A percentile compares a stretch with the other conserved stretches of the same genome.
phyloP scores from a whole-genome alignment of 805 yeast genomes.

The Ogataea haglerorum region DNA sequence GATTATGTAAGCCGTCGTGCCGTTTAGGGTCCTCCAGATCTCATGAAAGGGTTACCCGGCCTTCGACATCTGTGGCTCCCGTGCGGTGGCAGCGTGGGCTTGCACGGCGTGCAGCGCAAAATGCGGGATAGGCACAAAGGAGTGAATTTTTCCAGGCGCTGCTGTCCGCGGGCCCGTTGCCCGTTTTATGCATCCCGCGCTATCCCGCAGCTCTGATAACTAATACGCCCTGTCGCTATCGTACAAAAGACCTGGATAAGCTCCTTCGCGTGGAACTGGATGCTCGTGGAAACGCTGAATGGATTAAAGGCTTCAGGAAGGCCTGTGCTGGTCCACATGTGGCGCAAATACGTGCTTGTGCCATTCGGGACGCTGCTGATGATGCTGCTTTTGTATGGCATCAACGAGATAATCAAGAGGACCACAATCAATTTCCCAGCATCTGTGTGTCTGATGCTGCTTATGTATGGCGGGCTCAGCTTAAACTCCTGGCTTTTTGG shows the following conservation, averaged over 20 bases:
- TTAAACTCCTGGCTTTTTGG: conserved; percentile 37
- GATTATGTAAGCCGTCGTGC: background rate
- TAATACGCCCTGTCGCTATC: background rate
- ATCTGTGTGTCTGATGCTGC: conserved; percentile 67
- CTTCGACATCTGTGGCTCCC: no score
- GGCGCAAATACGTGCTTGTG: conserved; percentile 43
- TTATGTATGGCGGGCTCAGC: conserved; percentile 48
- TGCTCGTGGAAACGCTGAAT: background rate
- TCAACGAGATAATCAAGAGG: conserved; percentile 43
- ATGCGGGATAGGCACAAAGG: no score
- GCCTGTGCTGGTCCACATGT: conserved; percentile 30
- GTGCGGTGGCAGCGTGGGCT: no score
- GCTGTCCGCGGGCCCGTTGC: background rate
- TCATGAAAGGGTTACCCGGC: no score
- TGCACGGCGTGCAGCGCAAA: no score
- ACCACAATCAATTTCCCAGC: conserved; percentile 60
- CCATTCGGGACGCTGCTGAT: conserved; percentile 48
- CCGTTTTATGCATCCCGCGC: background rate
- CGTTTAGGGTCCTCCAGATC: background rate
- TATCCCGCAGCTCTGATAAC: background rate
- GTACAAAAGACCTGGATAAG: background rate
- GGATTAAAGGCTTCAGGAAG: conserved; percentile 3
- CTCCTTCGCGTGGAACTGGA: background rate
- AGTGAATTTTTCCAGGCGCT: background rate
- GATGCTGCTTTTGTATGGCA: conserved; percentile 48